Evolutionary conservation across 495 filamentous ascomycete species (phyloP).

Genomic region (Aspergillus cristatus): DNA sequence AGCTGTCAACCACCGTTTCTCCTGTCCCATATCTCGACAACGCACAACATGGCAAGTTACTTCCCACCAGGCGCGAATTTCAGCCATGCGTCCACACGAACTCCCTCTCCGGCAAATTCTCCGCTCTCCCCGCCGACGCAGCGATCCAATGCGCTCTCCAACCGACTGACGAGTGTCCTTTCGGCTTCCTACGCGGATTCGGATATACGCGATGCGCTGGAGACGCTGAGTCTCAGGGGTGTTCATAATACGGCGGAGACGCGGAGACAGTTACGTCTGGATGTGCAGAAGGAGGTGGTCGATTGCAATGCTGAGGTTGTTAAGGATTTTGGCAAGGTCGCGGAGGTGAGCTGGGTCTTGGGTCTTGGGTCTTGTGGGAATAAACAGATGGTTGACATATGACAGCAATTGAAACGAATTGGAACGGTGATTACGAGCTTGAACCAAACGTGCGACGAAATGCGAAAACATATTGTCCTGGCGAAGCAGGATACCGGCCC

Average conservation of each 20-base stretch:
- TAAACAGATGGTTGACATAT: conserved; percentile 9
- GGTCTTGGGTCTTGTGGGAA: not conserved
- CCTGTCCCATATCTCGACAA: conserved; percentile 3
- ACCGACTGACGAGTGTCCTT: conserved; percentile 72
- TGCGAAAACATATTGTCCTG: conserved; percentile 64
- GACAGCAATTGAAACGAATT: conserved; percentile 77
- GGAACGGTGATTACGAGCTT: conserved; percentile 68
- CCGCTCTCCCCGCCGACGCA: conserved; percentile 25
- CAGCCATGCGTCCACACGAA: conserved; percentile 18
- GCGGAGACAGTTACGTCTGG: conserved; percentile 67
- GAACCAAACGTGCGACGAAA: conserved; percentile 72
- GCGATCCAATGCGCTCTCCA: conserved; percentile 56
- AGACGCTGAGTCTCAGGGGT: conserved; percentile 61
- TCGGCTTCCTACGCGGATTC: conserved; percentile 88
- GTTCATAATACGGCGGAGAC: conserved; percentile 71
- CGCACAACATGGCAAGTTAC: conserved; percentile 32
- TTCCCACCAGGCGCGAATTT: conserved; percentile 17
- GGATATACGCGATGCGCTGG: conserved; percentile 80
- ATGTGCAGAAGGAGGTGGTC: conserved; percentile 88
- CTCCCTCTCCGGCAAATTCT: conserved; percentile 18
- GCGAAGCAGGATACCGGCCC: conserved; percentile 68
- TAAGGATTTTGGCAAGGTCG: conserved; percentile 80
- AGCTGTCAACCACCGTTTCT: not conserved
- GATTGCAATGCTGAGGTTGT: conserved; percentile 90
- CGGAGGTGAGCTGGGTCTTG: conserved; percentile 56